Percentiles rank a stretch among this genome's conserved stretches.
Conservation (phyloP, 2,329 filamentous ascomycete species). For the Graphilbum fragrans region DNA sequence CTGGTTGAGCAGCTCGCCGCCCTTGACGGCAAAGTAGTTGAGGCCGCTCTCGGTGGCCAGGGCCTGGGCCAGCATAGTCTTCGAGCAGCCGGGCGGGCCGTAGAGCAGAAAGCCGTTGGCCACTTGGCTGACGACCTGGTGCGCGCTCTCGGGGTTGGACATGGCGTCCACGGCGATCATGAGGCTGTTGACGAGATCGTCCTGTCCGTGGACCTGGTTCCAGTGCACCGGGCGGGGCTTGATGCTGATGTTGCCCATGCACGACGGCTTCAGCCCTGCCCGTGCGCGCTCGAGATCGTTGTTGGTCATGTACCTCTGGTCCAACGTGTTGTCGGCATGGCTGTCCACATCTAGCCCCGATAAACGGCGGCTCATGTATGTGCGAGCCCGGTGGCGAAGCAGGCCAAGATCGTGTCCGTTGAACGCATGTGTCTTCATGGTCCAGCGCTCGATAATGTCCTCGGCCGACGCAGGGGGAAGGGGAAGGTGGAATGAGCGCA, state of each 20-base stretch:
- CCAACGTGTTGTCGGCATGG: neutral
- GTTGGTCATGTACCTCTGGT: constrained; percentile 16
- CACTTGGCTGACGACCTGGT: constrained; percentile 20
- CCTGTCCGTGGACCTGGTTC: constrained; percentile 80
- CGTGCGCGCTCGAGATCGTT: constrained; percentile 55
- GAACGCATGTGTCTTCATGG: constrained; percentile 74
- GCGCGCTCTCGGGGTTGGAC: constrained; percentile 17
- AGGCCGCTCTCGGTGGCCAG: constrained; percentile 81
- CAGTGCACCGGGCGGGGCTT: constrained; percentile 79
- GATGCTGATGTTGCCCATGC: constrained; percentile 81
- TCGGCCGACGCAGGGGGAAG: constrained; percentile 36
- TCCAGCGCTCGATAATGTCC: constrained; percentile 44
- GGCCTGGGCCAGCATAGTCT: constrained; percentile 84
- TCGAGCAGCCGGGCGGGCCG: constrained; percentile 87
- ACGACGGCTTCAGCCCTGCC: constrained; percentile 60
- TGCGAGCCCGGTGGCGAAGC: neutral
- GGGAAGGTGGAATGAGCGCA: constrained; percentile 44
- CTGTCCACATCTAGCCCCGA: no score
- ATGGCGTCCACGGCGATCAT: constrained; percentile 34
- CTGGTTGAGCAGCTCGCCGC: constrained; percentile 87
- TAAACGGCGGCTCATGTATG: neutral
- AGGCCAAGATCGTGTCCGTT: constrained; percentile 55
- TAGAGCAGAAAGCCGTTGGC: constrained; percentile 82
- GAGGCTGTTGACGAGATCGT: constrained; percentile 55
- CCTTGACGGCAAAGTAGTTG: constrained; percentile 92